phyloP scores from a whole-genome alignment of 192 early-diverging fungal genomes.

The Coemansia sp. region DNA sequence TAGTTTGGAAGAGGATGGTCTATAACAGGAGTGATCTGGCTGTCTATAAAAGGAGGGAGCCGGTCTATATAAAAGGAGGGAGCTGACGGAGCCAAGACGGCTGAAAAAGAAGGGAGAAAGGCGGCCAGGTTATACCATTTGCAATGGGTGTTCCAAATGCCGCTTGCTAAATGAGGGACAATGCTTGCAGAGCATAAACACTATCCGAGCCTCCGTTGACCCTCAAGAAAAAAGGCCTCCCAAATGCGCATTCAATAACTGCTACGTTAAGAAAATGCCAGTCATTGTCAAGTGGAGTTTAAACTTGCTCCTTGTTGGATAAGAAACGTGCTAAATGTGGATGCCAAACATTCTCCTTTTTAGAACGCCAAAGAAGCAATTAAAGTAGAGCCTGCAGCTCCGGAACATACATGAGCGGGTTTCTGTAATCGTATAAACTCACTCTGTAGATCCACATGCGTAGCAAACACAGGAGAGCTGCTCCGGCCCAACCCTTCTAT shows the following conservation, averaged over 20 bases:
- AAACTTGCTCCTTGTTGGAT: conserved; percentile 1
- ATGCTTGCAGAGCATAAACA: not conserved
- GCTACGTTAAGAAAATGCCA: not conserved
- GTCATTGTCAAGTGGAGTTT: conserved; percentile 2
- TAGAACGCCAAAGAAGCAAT: conserved; percentile 22
- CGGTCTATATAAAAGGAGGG: too few relatives aligned
- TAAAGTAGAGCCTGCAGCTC: conserved; percentile 39
- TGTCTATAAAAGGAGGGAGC: not conserved
- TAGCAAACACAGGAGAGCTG: too few relatives aligned
- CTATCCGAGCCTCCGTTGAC: not conserved
- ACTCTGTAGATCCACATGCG: not conserved
- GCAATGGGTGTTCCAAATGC: not conserved
- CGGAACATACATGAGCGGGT: conserved; percentile 2
- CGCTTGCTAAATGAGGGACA: not conserved
- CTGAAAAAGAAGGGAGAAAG: not conserved
- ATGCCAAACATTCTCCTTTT: conserved; percentile 8
- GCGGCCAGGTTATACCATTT: not conserved
- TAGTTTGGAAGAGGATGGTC: not conserved
- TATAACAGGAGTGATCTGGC: not conserved
- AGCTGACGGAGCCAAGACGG: too few relatives aligned
- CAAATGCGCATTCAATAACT: conserved; percentile 4
- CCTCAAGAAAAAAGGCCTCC: too few relatives aligned
- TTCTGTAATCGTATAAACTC: not conserved
- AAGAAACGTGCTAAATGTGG: conserved; percentile 9
- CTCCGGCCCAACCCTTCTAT: not conserved